Evolutionary conservation across 768 basidiomycete genomes (phyloP).

Genomic region (Rhizopogon vulgaris): DNA sequence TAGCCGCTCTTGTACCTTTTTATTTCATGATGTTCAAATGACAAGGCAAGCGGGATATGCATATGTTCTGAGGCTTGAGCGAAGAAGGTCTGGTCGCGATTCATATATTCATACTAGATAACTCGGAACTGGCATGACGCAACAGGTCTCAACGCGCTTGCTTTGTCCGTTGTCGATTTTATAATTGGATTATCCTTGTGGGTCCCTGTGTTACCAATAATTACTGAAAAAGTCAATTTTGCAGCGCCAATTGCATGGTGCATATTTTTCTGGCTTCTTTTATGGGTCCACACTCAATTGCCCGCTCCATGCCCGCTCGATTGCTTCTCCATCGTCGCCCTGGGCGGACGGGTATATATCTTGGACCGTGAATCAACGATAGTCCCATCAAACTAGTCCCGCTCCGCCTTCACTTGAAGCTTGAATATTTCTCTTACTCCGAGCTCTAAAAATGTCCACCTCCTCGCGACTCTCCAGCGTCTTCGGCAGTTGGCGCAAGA

Average conservation of each 20-base stretch:
- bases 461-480: conserved; percentile 7
- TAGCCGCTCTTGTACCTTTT: too few species aligned
- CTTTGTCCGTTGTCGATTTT: too few species aligned
- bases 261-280: conserved; percentile 1
- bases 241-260: background rate
- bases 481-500: conserved; percentile 11
- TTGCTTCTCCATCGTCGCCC: conserved; percentile 3
- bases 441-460: conserved; percentile 1
- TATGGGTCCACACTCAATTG: conserved; percentile 7
- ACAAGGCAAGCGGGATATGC: too few species aligned
- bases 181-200: background rate
- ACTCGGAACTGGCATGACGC: too few species aligned
- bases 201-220: background rate
- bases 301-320: background rate
- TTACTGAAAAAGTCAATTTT: conserved; percentile 4
- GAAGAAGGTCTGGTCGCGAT: too few species aligned
- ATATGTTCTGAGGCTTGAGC: too few species aligned
- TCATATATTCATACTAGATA: too few species aligned
- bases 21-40: too few species aligned
- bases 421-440: background rate
- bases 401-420: background rate
- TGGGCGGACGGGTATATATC: conserved; percentile 6
- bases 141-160: background rate
- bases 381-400: background rate
- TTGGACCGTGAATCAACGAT: background rate